Base-by-base conservation (phyloP, 768 basidiomycete genomes). In the Daedaleopsis sinensis region DNA sequence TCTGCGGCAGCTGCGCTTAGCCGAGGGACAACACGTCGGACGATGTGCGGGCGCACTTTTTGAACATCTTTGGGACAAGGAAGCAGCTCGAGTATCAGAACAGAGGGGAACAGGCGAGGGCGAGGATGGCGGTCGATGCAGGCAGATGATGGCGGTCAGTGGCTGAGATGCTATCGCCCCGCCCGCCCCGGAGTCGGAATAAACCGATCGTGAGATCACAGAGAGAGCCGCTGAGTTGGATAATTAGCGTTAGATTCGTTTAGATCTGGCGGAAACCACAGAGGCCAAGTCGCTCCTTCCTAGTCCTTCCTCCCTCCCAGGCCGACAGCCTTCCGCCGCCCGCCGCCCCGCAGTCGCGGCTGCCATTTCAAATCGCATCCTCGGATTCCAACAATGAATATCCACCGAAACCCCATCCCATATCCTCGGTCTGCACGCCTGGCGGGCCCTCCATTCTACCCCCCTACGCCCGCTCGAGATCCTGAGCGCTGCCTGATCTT, bases 11-110 rank as follows among this genome's bases (percentile, higher is more conserved):
- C 42, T 44, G 50, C 48, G 23, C 38, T 52, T 54, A 47, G 36
- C 13, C 32, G 8, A 5, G 12, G 10, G 19, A 21, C 9, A 21
- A 13, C 21, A 24, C 13, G 18, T n/a, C 43, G 23, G 27, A n/a
- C 2, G 51, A 39, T 27, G 43, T 21, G 27, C 52, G 55, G n/a
- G 54, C 56, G 57, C 76, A 90, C 89, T 90, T 90, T 77, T 90
- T 90, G 82, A 90, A 90, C 89, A 90, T 90, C 69, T 70, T 72
- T 37, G 8, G 36, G 21, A 36, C 44, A 55, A 58, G 47, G n/a
- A 21, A 4, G 3, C n/a, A 23, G 21, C n/a, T 21, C 47, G 47
- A 49, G 47, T 23, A 24, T 27, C 3, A 49, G 47, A 24, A 49
- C 47, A 32, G 27, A 32, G 27, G 27, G 27, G 27, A 32, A 32